These are phyloP conservation scores for Piper longum DNA, from an alignment of 164 flowering plant genomes.

Conservation along the genomic window DNA sequence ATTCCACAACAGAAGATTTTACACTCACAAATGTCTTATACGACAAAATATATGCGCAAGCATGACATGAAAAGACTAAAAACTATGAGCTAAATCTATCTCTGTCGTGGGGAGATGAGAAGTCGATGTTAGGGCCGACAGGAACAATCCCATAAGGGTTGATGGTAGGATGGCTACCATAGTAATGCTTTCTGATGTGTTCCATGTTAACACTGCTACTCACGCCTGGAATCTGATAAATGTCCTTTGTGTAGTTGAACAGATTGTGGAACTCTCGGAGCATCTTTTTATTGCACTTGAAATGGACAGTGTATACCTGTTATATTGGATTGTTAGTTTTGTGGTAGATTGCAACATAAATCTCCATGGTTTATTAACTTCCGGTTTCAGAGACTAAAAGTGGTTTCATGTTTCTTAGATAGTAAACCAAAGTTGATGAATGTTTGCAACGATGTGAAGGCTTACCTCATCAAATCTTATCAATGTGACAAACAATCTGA, in stretches of 20 bases:
- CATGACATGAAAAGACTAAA: not conserved
- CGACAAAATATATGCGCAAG: not conserved
- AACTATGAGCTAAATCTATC: constrained; percentile 23
- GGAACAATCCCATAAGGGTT: constrained; percentile 82
- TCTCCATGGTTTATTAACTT: not conserved
- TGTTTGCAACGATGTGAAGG: not conserved
- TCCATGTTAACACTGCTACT: constrained; percentile 71
- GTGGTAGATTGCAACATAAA: not conserved
- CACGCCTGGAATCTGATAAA: constrained; percentile 75
- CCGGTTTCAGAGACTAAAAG: not conserved
- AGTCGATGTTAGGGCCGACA: constrained; percentile 52
- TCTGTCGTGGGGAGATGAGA: constrained; percentile 63
- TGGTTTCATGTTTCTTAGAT: not conserved
- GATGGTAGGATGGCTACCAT: constrained; percentile 85
- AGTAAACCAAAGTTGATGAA: not conserved
- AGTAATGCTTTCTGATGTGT: constrained; percentile 81
- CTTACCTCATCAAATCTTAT: constrained; percentile 92
- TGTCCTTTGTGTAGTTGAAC: constrained; percentile 81
- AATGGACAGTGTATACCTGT: constrained; percentile 91
- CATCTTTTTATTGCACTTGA: constrained; percentile 91
- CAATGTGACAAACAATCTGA: constrained; percentile 83
- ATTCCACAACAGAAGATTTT: not conserved
- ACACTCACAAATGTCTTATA: not conserved
- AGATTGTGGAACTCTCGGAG: constrained; percentile 72
- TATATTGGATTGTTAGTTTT: not conserved